phyloP scores from a whole-genome alignment of 2,329 filamentous ascomycete genomes.

The Calonectria hongkongensis region DNA sequence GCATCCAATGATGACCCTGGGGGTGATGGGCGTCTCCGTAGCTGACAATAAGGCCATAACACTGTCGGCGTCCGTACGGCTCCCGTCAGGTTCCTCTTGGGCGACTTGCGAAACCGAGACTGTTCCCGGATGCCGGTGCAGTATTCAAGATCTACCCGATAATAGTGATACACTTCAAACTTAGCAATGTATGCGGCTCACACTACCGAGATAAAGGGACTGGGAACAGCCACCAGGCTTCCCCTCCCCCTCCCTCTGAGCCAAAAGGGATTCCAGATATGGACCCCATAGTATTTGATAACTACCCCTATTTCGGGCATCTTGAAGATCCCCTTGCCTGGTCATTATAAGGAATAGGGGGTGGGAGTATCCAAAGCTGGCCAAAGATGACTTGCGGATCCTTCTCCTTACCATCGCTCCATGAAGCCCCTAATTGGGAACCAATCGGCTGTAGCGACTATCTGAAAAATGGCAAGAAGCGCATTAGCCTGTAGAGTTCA shows the following conservation, averaged over 20 bases:
- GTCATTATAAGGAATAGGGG: neutral
- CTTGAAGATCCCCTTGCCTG: neutral
- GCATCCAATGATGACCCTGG: neutral
- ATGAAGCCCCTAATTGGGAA: neutral
- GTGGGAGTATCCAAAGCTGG: neutral
- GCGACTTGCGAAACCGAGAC: neutral
- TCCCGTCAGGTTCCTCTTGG: neutral
- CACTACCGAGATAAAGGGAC: neutral
- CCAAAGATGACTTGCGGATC: constrained; percentile 12
- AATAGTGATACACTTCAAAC: neutral
- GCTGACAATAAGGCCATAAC: neutral
- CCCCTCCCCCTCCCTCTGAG: too few relatives aligned
- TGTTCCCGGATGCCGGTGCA: neutral
- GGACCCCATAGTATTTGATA: neutral
- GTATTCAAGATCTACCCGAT: neutral
- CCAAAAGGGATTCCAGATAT: neutral
- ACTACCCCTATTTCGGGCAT: constrained; percentile 2
- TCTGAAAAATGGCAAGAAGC: neutral
- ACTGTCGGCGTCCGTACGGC: neutral
- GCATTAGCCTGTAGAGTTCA: too few relatives aligned
- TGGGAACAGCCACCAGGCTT: neutral
- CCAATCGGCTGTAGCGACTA: neutral
- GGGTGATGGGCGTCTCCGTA: neutral
- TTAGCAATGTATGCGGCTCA: neutral
- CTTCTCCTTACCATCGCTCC: neutral